These are phyloP conservation scores for Pseudoscleropodium purum DNA, from an alignment of 225 moss, liverwort and hornwort genomes.

Conservation along the genomic window DNA sequence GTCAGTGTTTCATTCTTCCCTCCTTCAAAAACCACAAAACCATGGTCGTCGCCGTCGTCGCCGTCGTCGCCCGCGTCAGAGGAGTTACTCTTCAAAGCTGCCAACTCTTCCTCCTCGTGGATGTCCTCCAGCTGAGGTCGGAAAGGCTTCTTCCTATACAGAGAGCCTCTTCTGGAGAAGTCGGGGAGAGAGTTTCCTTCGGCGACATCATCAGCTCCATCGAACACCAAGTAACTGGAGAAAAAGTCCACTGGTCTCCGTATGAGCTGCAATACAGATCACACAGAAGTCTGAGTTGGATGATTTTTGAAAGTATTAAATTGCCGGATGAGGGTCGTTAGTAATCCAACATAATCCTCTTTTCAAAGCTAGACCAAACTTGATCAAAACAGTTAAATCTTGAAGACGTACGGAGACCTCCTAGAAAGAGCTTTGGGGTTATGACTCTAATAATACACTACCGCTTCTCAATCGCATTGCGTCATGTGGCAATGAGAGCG, in stretches of 20 bases:
- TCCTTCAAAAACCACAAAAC: conserved; percentile 1
- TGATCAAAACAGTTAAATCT: not conserved
- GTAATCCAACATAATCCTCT: not conserved
- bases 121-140: conserved; percentile 34
- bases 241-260: conserved; percentile 21
- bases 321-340: not conserved
- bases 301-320: not conserved
- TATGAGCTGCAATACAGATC: not conserved
- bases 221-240: not conserved
- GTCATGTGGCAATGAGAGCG: not conserved
- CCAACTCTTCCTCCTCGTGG: conserved; percentile 31
- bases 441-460: not conserved
- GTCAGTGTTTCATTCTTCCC: not conserved
- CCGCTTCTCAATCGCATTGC: not conserved
- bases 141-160: conserved; percentile 16
- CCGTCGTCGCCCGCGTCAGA: not conserved
- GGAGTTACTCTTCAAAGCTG: conserved; percentile 8
- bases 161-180: conserved; percentile 8
- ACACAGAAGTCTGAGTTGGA: not conserved
- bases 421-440: not conserved
- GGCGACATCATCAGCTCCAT: not conserved
- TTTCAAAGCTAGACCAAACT: not conserved
- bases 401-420: not conserved
- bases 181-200: conserved; percentile 1
- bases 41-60: not conserved